phyloP scores from a whole-genome alignment of 192 early-diverging fungal genomes.

The Diversispora eburnea region DNA sequence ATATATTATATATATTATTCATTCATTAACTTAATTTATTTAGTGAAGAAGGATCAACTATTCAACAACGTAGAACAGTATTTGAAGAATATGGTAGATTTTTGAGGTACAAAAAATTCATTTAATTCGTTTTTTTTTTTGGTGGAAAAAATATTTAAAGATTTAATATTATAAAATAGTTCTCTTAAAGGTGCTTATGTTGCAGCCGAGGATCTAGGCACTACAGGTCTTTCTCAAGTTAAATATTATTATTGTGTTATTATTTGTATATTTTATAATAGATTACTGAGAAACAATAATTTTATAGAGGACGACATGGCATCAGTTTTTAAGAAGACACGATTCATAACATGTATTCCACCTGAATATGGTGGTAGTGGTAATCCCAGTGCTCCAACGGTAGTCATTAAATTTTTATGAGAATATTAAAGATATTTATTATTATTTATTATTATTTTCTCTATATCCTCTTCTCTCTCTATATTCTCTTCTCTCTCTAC shows the following conservation, averaged over 20 bases:
- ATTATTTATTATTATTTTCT: background rate
- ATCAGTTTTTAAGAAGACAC: slow-evolving; percentile 34
- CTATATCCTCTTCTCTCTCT: too few relatives aligned
- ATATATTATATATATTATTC: background rate
- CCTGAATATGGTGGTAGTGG: slow-evolving; percentile 38
- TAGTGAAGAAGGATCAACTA: background rate
- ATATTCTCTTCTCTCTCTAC: background rate
- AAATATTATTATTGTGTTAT: background rate
- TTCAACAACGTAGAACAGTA: slow-evolving; percentile 22
- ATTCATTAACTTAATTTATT: background rate
- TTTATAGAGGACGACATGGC: slow-evolving; percentile 34
- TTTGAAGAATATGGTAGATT: slow-evolving; percentile 46
- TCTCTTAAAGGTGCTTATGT: slow-evolving; percentile 42
- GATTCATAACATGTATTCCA: slow-evolving; percentile 45
- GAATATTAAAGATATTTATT: background rate
- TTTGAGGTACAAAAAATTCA: slow-evolving; percentile 14
- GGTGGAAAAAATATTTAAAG: background rate
- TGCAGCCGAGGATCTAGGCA: slow-evolving; percentile 45
- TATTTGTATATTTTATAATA: background rate
- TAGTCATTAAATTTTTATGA: background rate
- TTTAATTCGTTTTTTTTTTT: background rate
- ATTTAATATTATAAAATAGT: slow-evolving; percentile 10
- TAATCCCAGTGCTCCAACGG: slow-evolving; percentile 40
- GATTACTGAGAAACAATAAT: background rate
- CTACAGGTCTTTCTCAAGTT: background rate